Evolutionary conservation across 169 alveolate species (phyloP).

Genomic region (Cyclospora cayetanensis): DNA sequence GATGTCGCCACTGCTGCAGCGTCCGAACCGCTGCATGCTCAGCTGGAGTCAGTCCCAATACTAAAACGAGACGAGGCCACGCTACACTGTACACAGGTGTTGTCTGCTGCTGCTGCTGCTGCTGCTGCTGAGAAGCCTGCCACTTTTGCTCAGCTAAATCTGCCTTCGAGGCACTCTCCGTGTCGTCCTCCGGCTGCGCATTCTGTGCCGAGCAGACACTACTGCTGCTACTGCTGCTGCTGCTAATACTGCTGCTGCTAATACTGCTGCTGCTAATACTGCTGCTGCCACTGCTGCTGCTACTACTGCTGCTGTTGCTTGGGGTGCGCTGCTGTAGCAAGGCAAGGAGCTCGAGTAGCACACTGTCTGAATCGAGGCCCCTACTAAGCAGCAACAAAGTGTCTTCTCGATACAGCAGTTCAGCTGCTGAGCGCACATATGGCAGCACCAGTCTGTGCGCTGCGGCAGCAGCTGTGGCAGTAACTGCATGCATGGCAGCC

Average conservation of each 20-base stretch:
- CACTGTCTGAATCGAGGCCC: constrained; percentile 29
- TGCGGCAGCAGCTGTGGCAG: constrained; percentile 27
- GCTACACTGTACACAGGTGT: not conserved
- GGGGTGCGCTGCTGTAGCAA: constrained; percentile 11
- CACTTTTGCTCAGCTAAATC: not conserved
- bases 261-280: not conserved
- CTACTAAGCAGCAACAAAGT: not conserved
- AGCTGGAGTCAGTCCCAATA: not conserved
- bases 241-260: not conserved
- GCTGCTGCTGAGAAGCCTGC: constrained; percentile 3
- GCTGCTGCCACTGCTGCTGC: not conserved
- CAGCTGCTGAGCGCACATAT: not conserved
- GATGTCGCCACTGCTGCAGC: constrained; percentile 14
- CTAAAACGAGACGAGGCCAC: not conserved
- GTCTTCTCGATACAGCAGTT: not conserved
- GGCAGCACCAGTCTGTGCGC: not conserved
- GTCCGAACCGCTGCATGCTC: not conserved
- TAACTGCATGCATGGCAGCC: not conserved
- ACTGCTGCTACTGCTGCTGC: not conserved
- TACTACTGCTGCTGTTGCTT: constrained; percentile 9
- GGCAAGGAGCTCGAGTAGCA: constrained; percentile 32
- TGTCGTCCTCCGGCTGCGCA: too few relatives aligned
- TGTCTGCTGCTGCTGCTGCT: constrained; percentile 27
- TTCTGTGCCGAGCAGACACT: not conserved
- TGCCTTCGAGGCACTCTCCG: too few relatives aligned